phyloP scores from a whole-genome alignment of 495 filamentous ascomycete species.

The Aspergillus egyptiacus region DNA sequence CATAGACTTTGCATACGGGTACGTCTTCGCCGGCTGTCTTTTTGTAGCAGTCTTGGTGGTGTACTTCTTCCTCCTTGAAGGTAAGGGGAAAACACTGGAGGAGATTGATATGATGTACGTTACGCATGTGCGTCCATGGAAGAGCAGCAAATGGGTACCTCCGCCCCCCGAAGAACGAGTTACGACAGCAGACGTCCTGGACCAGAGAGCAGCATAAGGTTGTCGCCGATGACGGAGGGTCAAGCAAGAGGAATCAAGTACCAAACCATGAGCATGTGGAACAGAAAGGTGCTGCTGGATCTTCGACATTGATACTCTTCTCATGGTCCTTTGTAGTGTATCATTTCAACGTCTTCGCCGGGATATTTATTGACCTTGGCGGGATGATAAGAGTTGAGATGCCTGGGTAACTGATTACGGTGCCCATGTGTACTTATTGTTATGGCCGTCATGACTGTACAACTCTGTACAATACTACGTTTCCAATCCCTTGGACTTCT shows the following conservation, averaged over 20 bases:
- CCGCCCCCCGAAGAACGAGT: constrained; percentile 28
- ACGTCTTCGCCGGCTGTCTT: constrained; percentile 69
- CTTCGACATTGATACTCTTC: constrained; percentile 9
- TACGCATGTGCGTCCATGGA: constrained; percentile 36
- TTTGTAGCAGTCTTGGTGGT: constrained; percentile 56
- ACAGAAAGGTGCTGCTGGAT: constrained; percentile 17
- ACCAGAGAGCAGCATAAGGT: constrained; percentile 22
- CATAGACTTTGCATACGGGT: constrained; percentile 70
- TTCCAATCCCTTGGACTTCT: too few species aligned
- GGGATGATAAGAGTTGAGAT: too few species aligned
- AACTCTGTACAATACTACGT: too few species aligned
- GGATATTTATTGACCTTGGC: too few species aligned
- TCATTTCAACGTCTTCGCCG: too few species aligned
- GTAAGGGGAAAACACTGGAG: constrained; percentile 58
- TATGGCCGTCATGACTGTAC: too few species aligned
- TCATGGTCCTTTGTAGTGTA: not conserved
- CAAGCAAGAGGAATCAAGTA: constrained; percentile 11
- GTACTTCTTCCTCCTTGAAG: constrained; percentile 70
- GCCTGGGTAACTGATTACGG: too few species aligned
- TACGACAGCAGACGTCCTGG: constrained; percentile 29
- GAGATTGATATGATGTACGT: constrained; percentile 74
- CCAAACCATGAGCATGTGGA: constrained; percentile 24
- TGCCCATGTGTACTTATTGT: too few species aligned
- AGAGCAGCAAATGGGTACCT: constrained; percentile 21
- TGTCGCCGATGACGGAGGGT: constrained; percentile 18